A percentile compares a stretch with the other conserved stretches of the same genome.
Conservation (phyloP, 768 basidiomycete genomes). For the Postia placenta region DNA sequence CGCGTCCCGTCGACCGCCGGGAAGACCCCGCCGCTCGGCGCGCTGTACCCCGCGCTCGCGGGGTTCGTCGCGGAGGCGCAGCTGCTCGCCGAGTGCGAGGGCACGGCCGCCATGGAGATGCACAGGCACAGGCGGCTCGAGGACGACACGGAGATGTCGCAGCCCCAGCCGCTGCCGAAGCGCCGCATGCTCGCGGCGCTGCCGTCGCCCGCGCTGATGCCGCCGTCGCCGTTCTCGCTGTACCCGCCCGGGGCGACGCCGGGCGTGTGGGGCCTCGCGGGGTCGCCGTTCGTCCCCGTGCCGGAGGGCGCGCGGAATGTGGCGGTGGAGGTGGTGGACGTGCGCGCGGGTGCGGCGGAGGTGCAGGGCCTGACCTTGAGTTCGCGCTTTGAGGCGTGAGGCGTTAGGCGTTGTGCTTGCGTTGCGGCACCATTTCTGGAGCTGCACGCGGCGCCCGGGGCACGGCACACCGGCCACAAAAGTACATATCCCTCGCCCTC, state of each 20-base stretch:
- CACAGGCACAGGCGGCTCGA: too few relatives aligned
- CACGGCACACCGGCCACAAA: too few relatives aligned
- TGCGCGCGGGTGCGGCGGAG: neutral
- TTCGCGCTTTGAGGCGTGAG: too few relatives aligned
- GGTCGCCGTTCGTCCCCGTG: constrained; percentile 1
- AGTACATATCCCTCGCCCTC: too few relatives aligned
- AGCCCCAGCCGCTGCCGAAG: constrained; percentile 5
- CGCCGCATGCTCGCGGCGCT: constrained; percentile 21
- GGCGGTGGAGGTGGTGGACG: too few relatives aligned
- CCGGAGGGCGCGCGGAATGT: neutral
- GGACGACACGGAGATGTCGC: neutral
- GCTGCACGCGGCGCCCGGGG: too few relatives aligned
- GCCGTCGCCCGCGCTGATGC: constrained; percentile 20
- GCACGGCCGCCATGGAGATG: neutral
- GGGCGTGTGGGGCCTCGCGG: neutral
- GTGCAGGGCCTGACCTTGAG: neutral
- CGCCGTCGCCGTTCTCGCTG: constrained; percentile 24
- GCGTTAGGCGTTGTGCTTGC: too few relatives aligned
- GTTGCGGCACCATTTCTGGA: too few relatives aligned
- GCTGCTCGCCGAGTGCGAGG: neutral
- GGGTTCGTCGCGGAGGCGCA: neutral
- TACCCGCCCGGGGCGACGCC: constrained; percentile 9
- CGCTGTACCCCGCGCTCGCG: constrained; percentile 9
- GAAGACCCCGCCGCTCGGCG: constrained; percentile 17
- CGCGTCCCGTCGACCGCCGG: constrained; percentile 10